Conservation (phyloP, 1,284 basidiomycete genomes). For the Cryptococcus sp. region DNA sequence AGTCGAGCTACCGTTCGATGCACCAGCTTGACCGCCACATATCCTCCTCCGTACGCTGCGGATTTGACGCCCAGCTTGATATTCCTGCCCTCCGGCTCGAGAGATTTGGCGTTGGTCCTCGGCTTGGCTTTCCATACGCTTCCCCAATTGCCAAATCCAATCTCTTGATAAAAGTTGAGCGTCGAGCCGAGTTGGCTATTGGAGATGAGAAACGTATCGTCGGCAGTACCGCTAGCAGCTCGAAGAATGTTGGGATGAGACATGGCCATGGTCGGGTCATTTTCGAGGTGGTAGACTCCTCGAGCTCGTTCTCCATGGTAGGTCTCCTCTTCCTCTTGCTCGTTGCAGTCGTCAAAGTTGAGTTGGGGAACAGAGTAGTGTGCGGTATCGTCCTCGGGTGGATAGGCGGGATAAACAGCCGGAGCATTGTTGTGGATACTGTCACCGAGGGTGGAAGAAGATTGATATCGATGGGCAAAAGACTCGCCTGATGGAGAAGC, state of each 20-base stretch:
- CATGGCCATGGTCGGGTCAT: not conserved
- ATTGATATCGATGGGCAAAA: not conserved
- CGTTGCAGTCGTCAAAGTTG: too few species aligned
- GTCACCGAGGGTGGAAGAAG: not conserved
- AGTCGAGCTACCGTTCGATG: constrained; percentile 49
- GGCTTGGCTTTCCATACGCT: constrained; percentile 31
- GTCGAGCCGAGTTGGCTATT: constrained; percentile 36
- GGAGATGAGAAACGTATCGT: constrained; percentile 28
- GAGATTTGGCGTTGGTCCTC: not conserved
- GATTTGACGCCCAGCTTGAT: constrained; percentile 22
- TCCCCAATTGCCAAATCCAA: constrained; percentile 48
- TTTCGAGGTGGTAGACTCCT: not conserved
- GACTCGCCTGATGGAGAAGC: constrained; percentile 14
- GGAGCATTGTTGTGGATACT: not conserved
- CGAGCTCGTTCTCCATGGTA: not conserved
- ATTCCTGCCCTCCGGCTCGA: not conserved
- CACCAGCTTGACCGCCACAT: constrained; percentile 83
- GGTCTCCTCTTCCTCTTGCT: too few species aligned
- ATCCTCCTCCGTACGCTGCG: constrained; percentile 38
- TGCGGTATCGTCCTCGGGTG: too few species aligned
- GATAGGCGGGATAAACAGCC: too few species aligned
- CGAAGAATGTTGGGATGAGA: not conserved
- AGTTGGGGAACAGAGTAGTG: too few species aligned
- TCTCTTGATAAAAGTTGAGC: constrained; percentile 36
- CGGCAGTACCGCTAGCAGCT: constrained; percentile 3